Base-by-base conservation (phyloP, 2,329 filamentous ascomycete genomes). In the Macrophomina pseudophaseolina region DNA sequence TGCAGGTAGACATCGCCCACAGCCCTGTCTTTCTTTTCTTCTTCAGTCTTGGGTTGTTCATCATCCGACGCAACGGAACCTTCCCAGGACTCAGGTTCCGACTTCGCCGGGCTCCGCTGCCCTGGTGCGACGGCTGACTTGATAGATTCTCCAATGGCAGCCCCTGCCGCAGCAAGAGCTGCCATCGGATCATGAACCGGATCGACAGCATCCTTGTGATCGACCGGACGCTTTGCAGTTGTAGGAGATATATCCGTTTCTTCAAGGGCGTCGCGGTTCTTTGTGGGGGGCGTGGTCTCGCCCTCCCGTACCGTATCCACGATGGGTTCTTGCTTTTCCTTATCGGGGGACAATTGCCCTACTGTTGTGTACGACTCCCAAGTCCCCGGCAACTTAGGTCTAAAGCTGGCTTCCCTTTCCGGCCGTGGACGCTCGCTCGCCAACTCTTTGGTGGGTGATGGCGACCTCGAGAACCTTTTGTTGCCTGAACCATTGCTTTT, bases 361-460 rank as follows among this genome's bases (percentile, higher is more conserved):
- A 76, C 74, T 9, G 78, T 80, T 6, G 80, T 80, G 67, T 79
- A 83, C 38, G 84, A 86, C 63, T 85, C 80, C 84, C 84, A 86
- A 63, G 81, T 82, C 28, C 84, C 84, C 46, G 84, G 84, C 38
- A 86, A 72, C 64, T 83, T 78, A 14, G 84, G 84, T 64, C 81
- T 78, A 70, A 86, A 86, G 68, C 81, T 83, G 51, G 72, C 72
- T 54, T 76, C 72, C 33, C 77, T 74, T 46, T 69, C 71, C 16
- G 74, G 70, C 28, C 67, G 35, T 16, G 78, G 79, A 49, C 77
- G 71, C 59, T 70, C 67, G 30, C 42, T 52, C 14, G 64, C 30
- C 12, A 35, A 23, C 3, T 68, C 64, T 46, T 75, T 75, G 28
- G 69, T 69, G 12, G 73, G 71, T 18, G 69, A 69, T n/a, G 28